A percentile compares a stretch with the other conserved stretches of the same genome.
Evolutionary conservation across 768 basidiomycete genomes (phyloP).

Genomic region (Myochromella boudieri): DNA sequence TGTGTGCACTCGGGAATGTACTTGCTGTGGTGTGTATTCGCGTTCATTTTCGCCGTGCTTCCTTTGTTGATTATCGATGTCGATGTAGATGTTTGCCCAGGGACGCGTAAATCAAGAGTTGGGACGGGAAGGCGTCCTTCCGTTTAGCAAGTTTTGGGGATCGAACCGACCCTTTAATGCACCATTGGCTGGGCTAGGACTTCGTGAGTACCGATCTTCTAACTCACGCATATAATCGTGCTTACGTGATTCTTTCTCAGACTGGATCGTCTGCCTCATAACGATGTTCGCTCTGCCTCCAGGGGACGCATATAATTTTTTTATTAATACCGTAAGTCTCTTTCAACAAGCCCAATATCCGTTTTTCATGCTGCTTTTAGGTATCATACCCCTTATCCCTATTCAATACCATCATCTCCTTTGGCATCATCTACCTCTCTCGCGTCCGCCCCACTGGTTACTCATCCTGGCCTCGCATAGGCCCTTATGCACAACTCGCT

Average conservation of each 20-base stretch:
- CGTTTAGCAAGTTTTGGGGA: conserved; percentile 53
- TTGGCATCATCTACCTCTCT: conserved; percentile 40
- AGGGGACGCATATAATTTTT: conserved; percentile 63
- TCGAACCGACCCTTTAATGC: conserved; percentile 57
- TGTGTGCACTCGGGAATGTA: conserved; percentile 55
- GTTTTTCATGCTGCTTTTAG: conserved; percentile 8
- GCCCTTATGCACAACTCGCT: conserved; percentile 13
- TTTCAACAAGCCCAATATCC: neutral
- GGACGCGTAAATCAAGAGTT: conserved; percentile 53
- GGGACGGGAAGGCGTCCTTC: conserved; percentile 56
- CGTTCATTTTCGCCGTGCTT: neutral
- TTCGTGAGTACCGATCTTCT: conserved; percentile 41
- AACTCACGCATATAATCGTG: neutral
- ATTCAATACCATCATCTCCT: conserved; percentile 46
- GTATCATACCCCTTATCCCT: conserved; percentile 41
- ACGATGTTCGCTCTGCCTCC: conserved; percentile 40
- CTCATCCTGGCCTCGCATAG: conserved; percentile 16
- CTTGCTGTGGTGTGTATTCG: conserved; percentile 36
- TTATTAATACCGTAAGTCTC: conserved; percentile 44
- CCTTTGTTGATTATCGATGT: conserved; percentile 8
- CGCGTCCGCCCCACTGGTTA: conserved; percentile 1
- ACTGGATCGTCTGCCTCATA: conserved; percentile 28
- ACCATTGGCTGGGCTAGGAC: conserved; percentile 49
- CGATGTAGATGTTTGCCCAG: conserved; percentile 18
- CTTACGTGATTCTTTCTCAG: conserved; percentile 11